Evolutionary conservation across 257 asterid species (phyloP).

Genomic region (Fraxinus excelsior): DNA sequence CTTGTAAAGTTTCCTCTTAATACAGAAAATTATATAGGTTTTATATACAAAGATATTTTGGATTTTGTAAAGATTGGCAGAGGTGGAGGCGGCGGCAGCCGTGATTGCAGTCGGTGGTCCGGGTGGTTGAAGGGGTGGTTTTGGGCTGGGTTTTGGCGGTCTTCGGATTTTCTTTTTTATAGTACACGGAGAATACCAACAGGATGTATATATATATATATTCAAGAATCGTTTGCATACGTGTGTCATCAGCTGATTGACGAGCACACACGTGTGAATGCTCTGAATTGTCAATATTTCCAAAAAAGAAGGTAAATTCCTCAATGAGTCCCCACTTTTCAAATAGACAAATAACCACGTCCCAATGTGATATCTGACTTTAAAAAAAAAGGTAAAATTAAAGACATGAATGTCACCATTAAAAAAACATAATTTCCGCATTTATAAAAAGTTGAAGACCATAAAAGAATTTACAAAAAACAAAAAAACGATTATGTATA

Average conservation of each 20-base stretch:
- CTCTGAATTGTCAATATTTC: too few relatives aligned
- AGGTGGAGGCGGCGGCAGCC: not conserved
- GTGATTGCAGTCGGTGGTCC: constrained; percentile 2
- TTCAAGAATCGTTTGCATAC: not conserved
- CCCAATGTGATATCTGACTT: too few relatives aligned
- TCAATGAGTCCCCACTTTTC: too few relatives aligned
- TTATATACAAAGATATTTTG: not conserved
- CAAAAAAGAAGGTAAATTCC: too few relatives aligned
- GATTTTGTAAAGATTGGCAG: constrained; percentile 4
- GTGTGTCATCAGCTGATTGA: not conserved
- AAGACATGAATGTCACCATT: too few relatives aligned
- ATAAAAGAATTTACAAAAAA: too few relatives aligned
- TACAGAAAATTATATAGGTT: not conserved
- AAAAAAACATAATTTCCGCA: too few relatives aligned
- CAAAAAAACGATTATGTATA: too few relatives aligned
- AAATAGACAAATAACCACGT: too few relatives aligned
- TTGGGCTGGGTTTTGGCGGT: constrained; percentile 33
- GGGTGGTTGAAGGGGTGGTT: constrained; percentile 4
- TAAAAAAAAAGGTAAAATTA: too few relatives aligned
- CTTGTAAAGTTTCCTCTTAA: constrained; percentile 24
- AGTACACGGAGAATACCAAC: not conserved
- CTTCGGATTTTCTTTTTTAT: constrained; percentile 5
- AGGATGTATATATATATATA: too few relatives aligned
- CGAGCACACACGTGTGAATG: not conserved
- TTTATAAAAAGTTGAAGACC: too few relatives aligned